These are phyloP conservation scores for Darksidea phi DNA, from an alignment of 495 filamentous ascomycete genomes.

Conservation along the genomic window DNA sequence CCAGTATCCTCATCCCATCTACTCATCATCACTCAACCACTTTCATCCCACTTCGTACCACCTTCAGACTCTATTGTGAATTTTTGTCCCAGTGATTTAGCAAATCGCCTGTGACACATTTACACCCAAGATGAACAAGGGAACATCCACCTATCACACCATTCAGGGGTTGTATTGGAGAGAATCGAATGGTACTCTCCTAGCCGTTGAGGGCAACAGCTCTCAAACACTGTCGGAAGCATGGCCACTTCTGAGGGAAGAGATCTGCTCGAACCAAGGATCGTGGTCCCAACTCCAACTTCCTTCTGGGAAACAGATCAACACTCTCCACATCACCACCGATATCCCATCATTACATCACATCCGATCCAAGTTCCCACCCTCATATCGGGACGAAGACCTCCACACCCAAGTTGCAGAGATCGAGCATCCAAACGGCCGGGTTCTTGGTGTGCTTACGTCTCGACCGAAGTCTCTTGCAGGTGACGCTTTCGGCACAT, in stretches of 20 bases:
- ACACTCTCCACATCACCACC: background rate
- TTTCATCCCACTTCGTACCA: too few species aligned
- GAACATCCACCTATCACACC: conserved; percentile 8
- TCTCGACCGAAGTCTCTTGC: conserved; percentile 9
- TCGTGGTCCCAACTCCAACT: background rate
- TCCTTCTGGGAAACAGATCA: conserved; percentile 8
- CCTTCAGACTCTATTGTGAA: too few species aligned
- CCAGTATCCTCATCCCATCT: too few species aligned
- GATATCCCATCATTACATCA: background rate
- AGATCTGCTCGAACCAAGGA: background rate
- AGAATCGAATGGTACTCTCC: background rate
- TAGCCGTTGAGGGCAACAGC: conserved; percentile 8
- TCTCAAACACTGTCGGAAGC: background rate
- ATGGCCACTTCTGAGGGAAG: conserved; percentile 3
- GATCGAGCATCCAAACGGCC: background rate
- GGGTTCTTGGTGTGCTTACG: background rate
- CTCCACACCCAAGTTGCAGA: conserved; percentile 3
- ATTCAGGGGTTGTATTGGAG: conserved; percentile 23
- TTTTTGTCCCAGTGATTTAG: too few species aligned
- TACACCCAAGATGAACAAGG: conserved; percentile 4
- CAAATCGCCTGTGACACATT: background rate
- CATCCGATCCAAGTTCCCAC: background rate
- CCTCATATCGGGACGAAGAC: background rate
- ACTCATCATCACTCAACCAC: too few species aligned
- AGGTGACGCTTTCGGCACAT: background rate